Evolutionary conservation across 108 stramenopile species (phyloP), one percentile per base, ranked within the genome.

Genomic region (Cyclostephanos invisitatus): DNA sequence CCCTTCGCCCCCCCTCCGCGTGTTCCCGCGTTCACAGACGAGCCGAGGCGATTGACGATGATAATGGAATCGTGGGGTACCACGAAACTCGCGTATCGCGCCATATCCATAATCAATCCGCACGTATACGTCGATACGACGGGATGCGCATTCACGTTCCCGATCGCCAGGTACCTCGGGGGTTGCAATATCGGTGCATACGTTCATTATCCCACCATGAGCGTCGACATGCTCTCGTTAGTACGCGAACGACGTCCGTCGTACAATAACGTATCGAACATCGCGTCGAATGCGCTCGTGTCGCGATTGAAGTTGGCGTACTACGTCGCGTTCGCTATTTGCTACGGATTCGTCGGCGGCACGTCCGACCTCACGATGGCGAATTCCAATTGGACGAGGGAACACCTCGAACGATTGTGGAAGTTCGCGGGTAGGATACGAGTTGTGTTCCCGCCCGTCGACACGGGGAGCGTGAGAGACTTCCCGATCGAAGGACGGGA

Each of bases 141-240:
- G 0, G 98, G 98, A 15, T 96, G 84, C 62, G 97, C 97, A 22
- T 99, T 98, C 86, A 92, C 96, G 0, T 97, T 86, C 79, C 69
- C 91, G 3, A 85, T 97, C 24, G 95, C 96, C 0, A 79, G 75
- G 66, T 2, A 90, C 1, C 66, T 90, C 18, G 80, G 84, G 3
- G 82, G 85, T 10, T 87, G 86, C 42, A 72, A 67, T 51, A 82
- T 98, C 32, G 81, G 85, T 21, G 84, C 96, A 20, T 99, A 99
- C 84, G 96, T 96, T 11, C 99, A 99, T 78, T 99, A 99, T 84
- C 98, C 99, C 5, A 98, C 97, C 9, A 96, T 98, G 54, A 91
- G 89, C 55, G 90, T 90, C n/a, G 99, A 99, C 66, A 99, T 99
- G 99, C 83, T 98, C 57, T 70, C 68, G 14, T 64, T 83, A 8